Conservation (phyloP, 2,329 filamentous ascomycete species). For the Rachicladosporium sp. region DNA sequence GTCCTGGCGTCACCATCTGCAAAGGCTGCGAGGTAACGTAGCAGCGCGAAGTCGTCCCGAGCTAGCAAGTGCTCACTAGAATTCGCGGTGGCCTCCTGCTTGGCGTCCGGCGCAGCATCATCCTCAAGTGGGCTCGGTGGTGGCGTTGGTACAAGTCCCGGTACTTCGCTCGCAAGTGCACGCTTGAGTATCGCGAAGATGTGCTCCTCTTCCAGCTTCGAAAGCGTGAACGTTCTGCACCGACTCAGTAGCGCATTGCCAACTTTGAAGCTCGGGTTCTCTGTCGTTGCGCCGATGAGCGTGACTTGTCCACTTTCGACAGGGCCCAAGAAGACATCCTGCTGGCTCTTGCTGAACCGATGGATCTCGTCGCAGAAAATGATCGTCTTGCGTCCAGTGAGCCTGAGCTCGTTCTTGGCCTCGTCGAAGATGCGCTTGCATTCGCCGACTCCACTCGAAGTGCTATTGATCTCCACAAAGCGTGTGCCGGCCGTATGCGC, state of each 20-base stretch:
- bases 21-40: slow-evolving; percentile 73
- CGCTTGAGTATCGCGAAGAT: slow-evolving; percentile 61
- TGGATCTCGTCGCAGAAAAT: slow-evolving; percentile 98
- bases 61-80: slow-evolving; percentile 40
- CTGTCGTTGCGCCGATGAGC: slow-evolving; percentile 87
- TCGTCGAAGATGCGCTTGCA: slow-evolving; percentile 87
- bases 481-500: slow-evolving; percentile 68
- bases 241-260: slow-evolving; percentile 76
- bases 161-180: slow-evolving; percentile 45
- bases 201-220: slow-evolving; percentile 60
- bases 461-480: slow-evolving; percentile 94
- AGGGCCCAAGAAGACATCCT: slow-evolving; percentile 86
- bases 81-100: not conserved
- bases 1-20: slow-evolving; percentile 88
- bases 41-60: slow-evolving; percentile 52
- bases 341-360: slow-evolving; percentile 79
- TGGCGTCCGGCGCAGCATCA: slow-evolving; percentile 6
- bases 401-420: slow-evolving; percentile 61
- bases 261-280: slow-evolving; percentile 92
- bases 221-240: slow-evolving; percentile 80
- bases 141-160: slow-evolving; percentile 39
- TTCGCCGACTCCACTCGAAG: slow-evolving; percentile 73
- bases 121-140: slow-evolving; percentile 12
- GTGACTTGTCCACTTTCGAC: slow-evolving; percentile 87
- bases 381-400: slow-evolving; percentile 85